These are phyloP conservation scores for Phytophthora crassamura DNA, from an alignment of 352 stramenopile genomes.

Conservation along the genomic window DNA sequence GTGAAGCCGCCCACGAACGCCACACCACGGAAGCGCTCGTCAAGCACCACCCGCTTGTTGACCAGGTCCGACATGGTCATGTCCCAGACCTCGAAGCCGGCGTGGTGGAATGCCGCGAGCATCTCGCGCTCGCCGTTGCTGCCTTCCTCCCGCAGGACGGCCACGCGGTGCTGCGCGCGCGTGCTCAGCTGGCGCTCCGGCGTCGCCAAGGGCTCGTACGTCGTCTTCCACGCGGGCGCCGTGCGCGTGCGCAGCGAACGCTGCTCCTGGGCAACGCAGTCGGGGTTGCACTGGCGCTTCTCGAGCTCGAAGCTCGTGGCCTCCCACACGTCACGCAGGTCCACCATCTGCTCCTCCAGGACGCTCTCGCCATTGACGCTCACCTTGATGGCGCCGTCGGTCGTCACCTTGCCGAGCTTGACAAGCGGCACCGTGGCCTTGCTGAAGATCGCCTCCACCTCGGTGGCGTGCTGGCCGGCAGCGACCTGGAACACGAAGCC, in stretches of 20 bases:
- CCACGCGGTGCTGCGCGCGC: conserved; percentile 93
- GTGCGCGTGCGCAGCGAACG: conserved; percentile 87
- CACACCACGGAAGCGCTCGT: conserved; percentile 96
- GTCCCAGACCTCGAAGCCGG: conserved; percentile 99
- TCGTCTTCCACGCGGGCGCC: conserved; percentile 90
- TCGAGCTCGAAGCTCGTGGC: conserved; percentile 99
- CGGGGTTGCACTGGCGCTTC: conserved; percentile 96
- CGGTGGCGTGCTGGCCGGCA: conserved; percentile 48
- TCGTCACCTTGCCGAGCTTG: conserved; percentile 92
- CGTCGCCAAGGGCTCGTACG: conserved; percentile 88
- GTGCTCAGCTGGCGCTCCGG: conserved; percentile 83
- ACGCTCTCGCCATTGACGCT: conserved; percentile 85
- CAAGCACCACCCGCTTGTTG: conserved; percentile 88
- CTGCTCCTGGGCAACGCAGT: conserved; percentile 96
- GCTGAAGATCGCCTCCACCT: conserved; percentile 90
- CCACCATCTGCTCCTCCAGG: conserved; percentile 75
- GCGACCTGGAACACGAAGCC: conserved; percentile 97
- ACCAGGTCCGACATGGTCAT: conserved; percentile 98
- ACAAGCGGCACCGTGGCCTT: conserved; percentile 82
- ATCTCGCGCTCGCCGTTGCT: conserved; percentile 99
- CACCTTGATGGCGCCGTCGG: conserved; percentile 90
- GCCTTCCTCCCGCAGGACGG: conserved; percentile 97
- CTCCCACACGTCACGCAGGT: conserved; percentile 98
- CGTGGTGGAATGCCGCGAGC: conserved; percentile 96
- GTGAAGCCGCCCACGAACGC: conserved; percentile 99